These are phyloP conservation scores for Avena sativa DNA, from an alignment of 176 grass and related monocot species.

Conservation along the genomic window DNA sequence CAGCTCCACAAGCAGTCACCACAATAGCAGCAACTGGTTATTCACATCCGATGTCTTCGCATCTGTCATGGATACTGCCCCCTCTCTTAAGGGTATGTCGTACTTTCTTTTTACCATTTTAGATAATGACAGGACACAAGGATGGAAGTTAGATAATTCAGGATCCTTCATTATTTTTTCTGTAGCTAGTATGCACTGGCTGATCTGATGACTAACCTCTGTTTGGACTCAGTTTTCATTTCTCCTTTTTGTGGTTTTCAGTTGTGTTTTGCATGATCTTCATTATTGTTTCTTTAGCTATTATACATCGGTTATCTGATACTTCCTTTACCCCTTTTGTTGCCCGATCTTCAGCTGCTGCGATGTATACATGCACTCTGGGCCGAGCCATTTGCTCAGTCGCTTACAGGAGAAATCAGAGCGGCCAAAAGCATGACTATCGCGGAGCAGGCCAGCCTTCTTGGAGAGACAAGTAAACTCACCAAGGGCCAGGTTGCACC, in stretches of 20 bases:
- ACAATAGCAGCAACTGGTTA: slow-evolving; percentile 48
- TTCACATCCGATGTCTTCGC: slow-evolving; percentile 85
- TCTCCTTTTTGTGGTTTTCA: slow-evolving; percentile 41
- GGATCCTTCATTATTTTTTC: not conserved
- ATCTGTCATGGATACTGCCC: slow-evolving; percentile 96
- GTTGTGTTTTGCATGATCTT: slow-evolving; percentile 59
- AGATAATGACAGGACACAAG: slow-evolving; percentile 15
- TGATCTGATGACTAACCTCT: slow-evolving; percentile 30
- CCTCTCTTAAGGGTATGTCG: slow-evolving; percentile 83
- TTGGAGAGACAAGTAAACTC: slow-evolving; percentile 84
- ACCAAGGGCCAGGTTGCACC: slow-evolving; percentile 62
- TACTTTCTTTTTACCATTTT: slow-evolving; percentile 16
- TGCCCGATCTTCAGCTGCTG: slow-evolving; percentile 64
- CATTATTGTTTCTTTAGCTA: not conserved
- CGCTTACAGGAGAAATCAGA: slow-evolving; percentile 65
- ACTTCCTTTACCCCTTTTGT: slow-evolving; percentile 19
- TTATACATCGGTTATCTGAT: slow-evolving; percentile 8
- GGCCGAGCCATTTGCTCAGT: slow-evolving; percentile 74
- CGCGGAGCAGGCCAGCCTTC: slow-evolving; percentile 82
- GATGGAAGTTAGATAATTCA: not conserved
- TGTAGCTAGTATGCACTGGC: slow-evolving; percentile 35
- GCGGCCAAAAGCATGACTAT: slow-evolving; percentile 86
- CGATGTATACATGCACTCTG: slow-evolving; percentile 84
- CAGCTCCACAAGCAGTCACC: slow-evolving; percentile 49
- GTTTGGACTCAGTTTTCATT: slow-evolving; percentile 14